phyloP scores from a whole-genome alignment of 495 filamentous ascomycete genomes.

The Emericellopsis terricola region DNA sequence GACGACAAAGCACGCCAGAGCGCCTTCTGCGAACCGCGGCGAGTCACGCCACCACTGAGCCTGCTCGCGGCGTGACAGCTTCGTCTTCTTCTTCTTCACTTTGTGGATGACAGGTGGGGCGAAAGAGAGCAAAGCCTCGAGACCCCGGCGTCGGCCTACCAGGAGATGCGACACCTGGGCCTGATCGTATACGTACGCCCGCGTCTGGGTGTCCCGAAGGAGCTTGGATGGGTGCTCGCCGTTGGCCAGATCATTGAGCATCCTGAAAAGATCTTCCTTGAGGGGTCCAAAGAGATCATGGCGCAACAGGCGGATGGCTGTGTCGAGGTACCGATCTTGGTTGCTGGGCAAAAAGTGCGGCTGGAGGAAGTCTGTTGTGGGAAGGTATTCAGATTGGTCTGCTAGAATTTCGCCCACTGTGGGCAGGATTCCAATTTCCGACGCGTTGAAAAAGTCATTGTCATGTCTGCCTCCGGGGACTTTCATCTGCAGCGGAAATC shows the following conservation, averaged over 20 bases:
- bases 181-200: too few relatives aligned
- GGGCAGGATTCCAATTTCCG: slow-evolving; percentile 43
- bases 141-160: too few relatives aligned
- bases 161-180: too few relatives aligned
- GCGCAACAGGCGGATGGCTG: slow-evolving; percentile 50
- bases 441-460: slow-evolving; percentile 44
- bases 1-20: too few relatives aligned
- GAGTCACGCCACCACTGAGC: too few relatives aligned
- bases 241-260: slow-evolving; percentile 13
- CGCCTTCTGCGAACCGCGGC: too few relatives aligned
- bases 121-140: too few relatives aligned
- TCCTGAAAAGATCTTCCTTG: slow-evolving; percentile 32
- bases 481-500: slow-evolving; percentile 35
- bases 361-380: slow-evolving; percentile 26
- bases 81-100: too few relatives aligned
- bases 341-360: slow-evolving; percentile 42
- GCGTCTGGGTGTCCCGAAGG: slow-evolving; percentile 29
- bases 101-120: too few relatives aligned
- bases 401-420: slow-evolving; percentile 41
- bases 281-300: slow-evolving; percentile 49
- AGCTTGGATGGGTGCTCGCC: slow-evolving; percentile 9
- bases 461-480: slow-evolving; percentile 39
- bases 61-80: too few relatives aligned
- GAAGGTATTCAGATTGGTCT: slow-evolving; percentile 37
- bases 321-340: slow-evolving; percentile 42